These are phyloP conservation scores for Parascedosporium putredinis DNA, from an alignment of 2,329 filamentous ascomycete genomes.

Conservation along the genomic window DNA sequence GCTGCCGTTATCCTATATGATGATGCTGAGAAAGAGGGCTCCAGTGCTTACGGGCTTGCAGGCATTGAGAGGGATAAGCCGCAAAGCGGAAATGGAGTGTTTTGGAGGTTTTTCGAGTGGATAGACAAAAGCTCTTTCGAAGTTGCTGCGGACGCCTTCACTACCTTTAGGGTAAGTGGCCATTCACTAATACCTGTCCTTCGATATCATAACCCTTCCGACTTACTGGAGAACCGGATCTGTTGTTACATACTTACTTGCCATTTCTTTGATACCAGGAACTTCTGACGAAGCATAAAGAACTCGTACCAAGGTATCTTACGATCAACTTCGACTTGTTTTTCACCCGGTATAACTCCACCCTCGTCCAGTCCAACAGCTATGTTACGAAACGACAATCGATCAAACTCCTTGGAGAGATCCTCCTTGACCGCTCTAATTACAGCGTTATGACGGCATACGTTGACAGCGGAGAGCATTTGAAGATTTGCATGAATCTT, in stretches of 20 bases:
- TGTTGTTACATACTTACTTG: background rate
- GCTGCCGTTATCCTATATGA: slow-evolving; percentile 89
- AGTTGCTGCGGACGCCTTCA: slow-evolving; percentile 94
- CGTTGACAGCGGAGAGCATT: slow-evolving; percentile 86
- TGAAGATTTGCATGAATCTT: slow-evolving; percentile 98
- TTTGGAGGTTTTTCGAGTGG: slow-evolving; percentile 97
- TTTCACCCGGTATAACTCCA: slow-evolving; percentile 81
- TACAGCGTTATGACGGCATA: slow-evolving; percentile 98
- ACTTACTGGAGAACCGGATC: background rate
- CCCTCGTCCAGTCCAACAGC: slow-evolving; percentile 81
- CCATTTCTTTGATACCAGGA: slow-evolving; percentile 46
- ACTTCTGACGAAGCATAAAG: slow-evolving; percentile 88
- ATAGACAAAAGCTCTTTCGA: slow-evolving; percentile 96
- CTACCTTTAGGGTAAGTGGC: slow-evolving; percentile 72
- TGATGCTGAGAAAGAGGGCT: slow-evolving; percentile 62
- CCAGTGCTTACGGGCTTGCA: slow-evolving; percentile 63
- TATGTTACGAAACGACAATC: slow-evolving; percentile 98
- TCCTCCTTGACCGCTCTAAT: slow-evolving; percentile 87
- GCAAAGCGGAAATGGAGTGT: slow-evolving; percentile 73
- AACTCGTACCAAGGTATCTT: slow-evolving; percentile 78
- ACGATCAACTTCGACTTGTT: slow-evolving; percentile 86
- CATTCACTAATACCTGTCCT: too few relatives aligned
- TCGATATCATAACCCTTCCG: background rate
- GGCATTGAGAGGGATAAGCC: slow-evolving; percentile 66
- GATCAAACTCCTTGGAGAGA: slow-evolving; percentile 92